Percentiles rank a stretch among this genome's conserved stretches.
These are phyloP conservation scores for Podaxis mareebaensis DNA, from an alignment of 768 basidiomycete genomes.

Conservation along the genomic window DNA sequence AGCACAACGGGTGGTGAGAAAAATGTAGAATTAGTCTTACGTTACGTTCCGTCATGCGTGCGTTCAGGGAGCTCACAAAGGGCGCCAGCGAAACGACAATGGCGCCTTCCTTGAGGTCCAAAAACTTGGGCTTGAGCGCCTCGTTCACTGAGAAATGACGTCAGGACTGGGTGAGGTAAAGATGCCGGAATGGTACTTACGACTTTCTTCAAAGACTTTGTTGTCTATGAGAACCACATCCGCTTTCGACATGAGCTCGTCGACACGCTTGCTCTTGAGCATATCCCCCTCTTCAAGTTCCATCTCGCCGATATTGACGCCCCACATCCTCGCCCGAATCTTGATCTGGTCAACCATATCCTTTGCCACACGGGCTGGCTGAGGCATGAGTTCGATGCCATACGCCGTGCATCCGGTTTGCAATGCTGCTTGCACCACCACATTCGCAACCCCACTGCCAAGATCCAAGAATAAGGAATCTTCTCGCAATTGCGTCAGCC, in stretches of 20 bases:
- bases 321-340: conserved; percentile 90
- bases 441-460: conserved; percentile 86
- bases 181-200: conserved; percentile 45
- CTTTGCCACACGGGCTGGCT: conserved; percentile 78
- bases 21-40: conserved; percentile 38
- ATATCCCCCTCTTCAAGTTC: conserved; percentile 88
- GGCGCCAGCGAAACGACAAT: conserved; percentile 87
- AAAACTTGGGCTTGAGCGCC: conserved; percentile 81
- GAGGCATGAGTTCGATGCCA: conserved; percentile 77
- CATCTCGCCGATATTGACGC: conserved; percentile 70
- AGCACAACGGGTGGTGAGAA: neutral
- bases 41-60: conserved; percentile 82
- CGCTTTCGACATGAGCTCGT: conserved; percentile 72
- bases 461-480: conserved; percentile 79
- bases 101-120: conserved; percentile 93
- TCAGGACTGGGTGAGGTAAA: conserved; percentile 8
- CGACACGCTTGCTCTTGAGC: conserved; percentile 63
- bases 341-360: conserved; percentile 74
- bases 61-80: conserved; percentile 72
- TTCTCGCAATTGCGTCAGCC: conserved; percentile 53
- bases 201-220: conserved; percentile 73
- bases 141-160: conserved; percentile 68
- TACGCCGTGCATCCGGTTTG: conserved; percentile 78
- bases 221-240: conserved; percentile 93
- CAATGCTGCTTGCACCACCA: conserved; percentile 77